phyloP scores from a whole-genome alignment of 1,139 yeast genomes.

The Zygotorulaspora mrakii region DNA sequence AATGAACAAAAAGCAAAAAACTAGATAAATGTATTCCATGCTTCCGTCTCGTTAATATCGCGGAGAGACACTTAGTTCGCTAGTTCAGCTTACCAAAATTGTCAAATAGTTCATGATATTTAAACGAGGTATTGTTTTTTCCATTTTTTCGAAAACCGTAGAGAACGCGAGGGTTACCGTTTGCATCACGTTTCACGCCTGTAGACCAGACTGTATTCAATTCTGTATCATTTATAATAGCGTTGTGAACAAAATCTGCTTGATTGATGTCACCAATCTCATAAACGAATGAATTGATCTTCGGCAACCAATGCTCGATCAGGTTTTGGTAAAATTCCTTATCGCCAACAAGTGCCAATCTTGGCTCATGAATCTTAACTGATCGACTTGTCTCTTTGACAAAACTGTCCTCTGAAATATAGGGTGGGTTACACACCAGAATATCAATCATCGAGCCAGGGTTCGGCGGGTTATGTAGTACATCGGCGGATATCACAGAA shows the following conservation, averaged over 20 bases:
- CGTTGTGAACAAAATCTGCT: constrained; percentile 20
- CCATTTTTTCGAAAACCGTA: constrained; percentile 27
- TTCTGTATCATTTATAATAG: constrained; percentile 8
- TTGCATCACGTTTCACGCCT: constrained; percentile 36
- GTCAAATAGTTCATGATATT: constrained; percentile 14
- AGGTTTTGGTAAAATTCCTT: constrained; percentile 64
- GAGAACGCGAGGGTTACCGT: constrained; percentile 37
- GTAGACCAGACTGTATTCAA: constrained; percentile 27
- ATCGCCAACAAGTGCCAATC: constrained; percentile 71
- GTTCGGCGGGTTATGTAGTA: constrained; percentile 16
- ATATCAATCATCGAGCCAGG: constrained; percentile 41
- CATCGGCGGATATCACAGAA: constrained; percentile 20
- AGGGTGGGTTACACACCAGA: constrained; percentile 85
- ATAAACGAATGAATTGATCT: constrained; percentile 39
- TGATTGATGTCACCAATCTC: constrained; percentile 44
- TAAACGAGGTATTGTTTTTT: background rate
- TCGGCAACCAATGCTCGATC: constrained; percentile 38
- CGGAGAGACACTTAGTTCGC: background rate
- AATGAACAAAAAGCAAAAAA: constrained; percentile 4
- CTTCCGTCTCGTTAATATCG: too few relatives aligned
- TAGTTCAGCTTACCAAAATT: constrained; percentile 17
- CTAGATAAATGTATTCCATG: too few relatives aligned
- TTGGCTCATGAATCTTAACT: constrained; percentile 71
- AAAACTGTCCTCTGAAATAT: constrained; percentile 55
- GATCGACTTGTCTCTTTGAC: constrained; percentile 47